Conservation (phyloP, 23 red algal genomes). For the Gracilaria vermiculophylla region DNA sequence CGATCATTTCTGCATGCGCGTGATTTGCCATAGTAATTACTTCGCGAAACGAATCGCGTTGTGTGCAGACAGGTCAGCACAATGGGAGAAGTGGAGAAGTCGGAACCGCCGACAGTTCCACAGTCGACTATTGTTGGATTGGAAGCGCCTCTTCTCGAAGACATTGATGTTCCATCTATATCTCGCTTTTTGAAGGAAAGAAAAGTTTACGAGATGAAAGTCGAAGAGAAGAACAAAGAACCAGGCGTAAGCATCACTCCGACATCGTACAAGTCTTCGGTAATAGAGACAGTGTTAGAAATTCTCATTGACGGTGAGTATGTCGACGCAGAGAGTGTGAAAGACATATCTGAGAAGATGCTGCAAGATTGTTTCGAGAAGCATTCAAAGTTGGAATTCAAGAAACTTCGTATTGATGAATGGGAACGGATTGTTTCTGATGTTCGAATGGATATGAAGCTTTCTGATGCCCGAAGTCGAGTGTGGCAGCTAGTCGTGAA, state of each 20-base stretch:
- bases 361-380: neutral
- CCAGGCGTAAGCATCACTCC: neutral
- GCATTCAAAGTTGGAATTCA: neutral
- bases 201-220: neutral
- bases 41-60: no score
- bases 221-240: neutral
- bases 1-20: no score
- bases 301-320: neutral
- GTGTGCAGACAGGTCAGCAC: no score
- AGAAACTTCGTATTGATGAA: neutral
- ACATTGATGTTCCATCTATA: neutral
- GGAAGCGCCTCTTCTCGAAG: neutral
- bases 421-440: neutral
- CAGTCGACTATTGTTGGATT: neutral
- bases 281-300: neutral
- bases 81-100: no score
- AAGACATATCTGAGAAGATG: neutral
- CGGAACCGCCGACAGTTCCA: no score
- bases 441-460: neutral
- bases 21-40: no score
- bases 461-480: no score
- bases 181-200: neutral
- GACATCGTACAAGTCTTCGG: neutral
- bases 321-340: neutral
- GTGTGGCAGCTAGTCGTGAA: neutral